Evolutionary conservation across 2,329 filamentous ascomycete species (phyloP).

Genomic region (Colletotrichum magnum): DNA sequence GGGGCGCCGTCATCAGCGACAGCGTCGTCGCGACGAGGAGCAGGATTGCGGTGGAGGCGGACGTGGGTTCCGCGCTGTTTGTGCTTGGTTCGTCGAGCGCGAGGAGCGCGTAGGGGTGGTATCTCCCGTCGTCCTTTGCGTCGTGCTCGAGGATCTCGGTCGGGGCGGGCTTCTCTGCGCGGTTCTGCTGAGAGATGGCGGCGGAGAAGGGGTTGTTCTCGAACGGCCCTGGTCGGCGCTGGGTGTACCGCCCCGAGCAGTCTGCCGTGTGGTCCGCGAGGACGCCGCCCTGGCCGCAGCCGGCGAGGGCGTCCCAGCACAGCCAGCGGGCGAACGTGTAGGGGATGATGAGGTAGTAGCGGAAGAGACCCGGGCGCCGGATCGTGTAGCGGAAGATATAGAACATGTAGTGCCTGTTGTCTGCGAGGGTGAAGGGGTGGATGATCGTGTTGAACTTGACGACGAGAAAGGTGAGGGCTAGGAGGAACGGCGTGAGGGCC

Average conservation of each 20-base stretch:
- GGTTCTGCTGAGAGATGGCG: slow-evolving; percentile 11
- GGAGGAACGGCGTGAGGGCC: slow-evolving; percentile 46
- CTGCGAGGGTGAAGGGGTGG: slow-evolving; percentile 95
- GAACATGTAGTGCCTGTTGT: slow-evolving; percentile 98
- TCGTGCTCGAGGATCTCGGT: not conserved
- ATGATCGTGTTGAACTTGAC: slow-evolving; percentile 92
- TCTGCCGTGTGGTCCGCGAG: slow-evolving; percentile 11
- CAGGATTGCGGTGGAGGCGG: slow-evolving; percentile 68
- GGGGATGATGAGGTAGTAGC: slow-evolving; percentile 76
- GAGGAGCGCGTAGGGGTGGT: slow-evolving; percentile 40
- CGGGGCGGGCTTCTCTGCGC: slow-evolving; percentile 16
- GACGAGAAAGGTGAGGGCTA: slow-evolving; percentile 55
- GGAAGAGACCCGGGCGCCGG: slow-evolving; percentile 72
- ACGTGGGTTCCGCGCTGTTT: slow-evolving; percentile 48
- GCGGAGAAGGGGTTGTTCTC: slow-evolving; percentile 48
- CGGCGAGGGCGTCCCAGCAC: slow-evolving; percentile 74
- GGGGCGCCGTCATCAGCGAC: slow-evolving; percentile 87
- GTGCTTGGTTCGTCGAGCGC: slow-evolving; percentile 45
- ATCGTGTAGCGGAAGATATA: slow-evolving; percentile 93
- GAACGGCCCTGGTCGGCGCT: slow-evolving; percentile 41
- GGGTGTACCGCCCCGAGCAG: slow-evolving; percentile 22
- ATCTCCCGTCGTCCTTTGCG: slow-evolving; percentile 6
- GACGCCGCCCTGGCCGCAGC: slow-evolving; percentile 46
- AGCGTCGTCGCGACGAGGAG: slow-evolving; percentile 79
- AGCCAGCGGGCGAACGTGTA: slow-evolving; percentile 82